phyloP scores from a whole-genome alignment of 495 filamentous ascomycete genomes.

The Penicillium odoratum region DNA sequence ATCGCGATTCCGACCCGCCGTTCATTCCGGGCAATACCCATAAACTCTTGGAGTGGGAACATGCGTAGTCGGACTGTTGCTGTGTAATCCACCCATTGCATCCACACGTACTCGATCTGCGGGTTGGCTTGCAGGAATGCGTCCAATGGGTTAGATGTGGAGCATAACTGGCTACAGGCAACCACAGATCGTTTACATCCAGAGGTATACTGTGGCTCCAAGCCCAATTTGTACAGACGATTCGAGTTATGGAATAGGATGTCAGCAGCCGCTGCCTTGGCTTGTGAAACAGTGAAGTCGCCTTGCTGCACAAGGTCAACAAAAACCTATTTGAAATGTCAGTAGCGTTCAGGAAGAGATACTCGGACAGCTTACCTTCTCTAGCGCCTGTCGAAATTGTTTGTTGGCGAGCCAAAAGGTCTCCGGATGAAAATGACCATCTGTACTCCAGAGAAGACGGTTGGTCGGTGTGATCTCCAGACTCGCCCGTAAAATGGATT shows the following conservation, averaged over 20 bases:
- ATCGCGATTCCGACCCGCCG: constrained; percentile 56
- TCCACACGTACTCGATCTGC: constrained; percentile 57
- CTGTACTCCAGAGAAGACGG: constrained; percentile 83
- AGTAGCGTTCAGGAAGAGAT: background rate
- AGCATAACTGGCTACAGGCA: background rate
- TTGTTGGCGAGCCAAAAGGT: constrained; percentile 75
- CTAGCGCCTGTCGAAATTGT: constrained; percentile 75
- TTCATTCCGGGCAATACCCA: constrained; percentile 53
- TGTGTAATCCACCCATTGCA: constrained; percentile 83
- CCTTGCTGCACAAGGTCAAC: constrained; percentile 59
- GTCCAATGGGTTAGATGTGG: constrained; percentile 17
- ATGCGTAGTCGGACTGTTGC: constrained; percentile 66
- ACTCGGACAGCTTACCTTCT: constrained; percentile 46
- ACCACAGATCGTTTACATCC: background rate
- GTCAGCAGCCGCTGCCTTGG: constrained; percentile 55
- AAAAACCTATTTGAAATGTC: constrained; percentile 47
- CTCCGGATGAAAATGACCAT: constrained; percentile 83
- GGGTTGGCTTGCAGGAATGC: constrained; percentile 29
- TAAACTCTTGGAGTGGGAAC: constrained; percentile 66
- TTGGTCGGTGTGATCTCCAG: constrained; percentile 74
- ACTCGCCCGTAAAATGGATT: constrained; percentile 68
- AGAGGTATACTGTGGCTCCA: constrained; percentile 15
- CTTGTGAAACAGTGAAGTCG: constrained; percentile 59
- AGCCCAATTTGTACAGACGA: constrained; percentile 56
- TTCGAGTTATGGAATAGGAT: constrained; percentile 74